Percentiles rank a stretch among this genome's conserved stretches.
Conservation (phyloP, 2,329 filamentous ascomycete genomes). For the Colletotrichum liriopes region DNA sequence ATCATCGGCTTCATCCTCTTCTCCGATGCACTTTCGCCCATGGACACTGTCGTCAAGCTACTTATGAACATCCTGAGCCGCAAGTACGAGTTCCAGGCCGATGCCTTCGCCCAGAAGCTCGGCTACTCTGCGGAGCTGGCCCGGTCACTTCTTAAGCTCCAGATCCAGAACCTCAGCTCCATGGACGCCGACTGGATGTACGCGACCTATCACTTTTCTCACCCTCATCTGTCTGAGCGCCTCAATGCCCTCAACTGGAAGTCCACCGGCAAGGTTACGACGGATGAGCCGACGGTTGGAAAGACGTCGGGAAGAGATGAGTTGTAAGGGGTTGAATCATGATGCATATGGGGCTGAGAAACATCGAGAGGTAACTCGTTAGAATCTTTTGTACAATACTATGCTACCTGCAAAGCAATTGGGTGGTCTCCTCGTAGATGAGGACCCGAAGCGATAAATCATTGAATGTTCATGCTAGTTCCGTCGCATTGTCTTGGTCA, state of each 20-base stretch:
- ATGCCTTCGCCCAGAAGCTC: slow-evolving; percentile 87
- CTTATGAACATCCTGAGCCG: slow-evolving; percentile 96
- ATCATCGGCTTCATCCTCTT: slow-evolving; percentile 98
- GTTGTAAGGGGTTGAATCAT: slow-evolving; percentile 65
- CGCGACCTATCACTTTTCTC: slow-evolving; percentile 98
- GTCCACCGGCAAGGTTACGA: slow-evolving; percentile 66
- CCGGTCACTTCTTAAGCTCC: slow-evolving; percentile 92
- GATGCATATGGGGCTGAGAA: neutral
- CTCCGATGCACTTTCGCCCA: slow-evolving; percentile 94
- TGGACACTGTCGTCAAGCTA: slow-evolving; percentile 95
- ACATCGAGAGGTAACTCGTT: neutral
- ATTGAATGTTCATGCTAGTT: neutral
- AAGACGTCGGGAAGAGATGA: slow-evolving; percentile 83
- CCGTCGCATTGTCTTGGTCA: neutral
- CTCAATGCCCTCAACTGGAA: slow-evolving; percentile 93
- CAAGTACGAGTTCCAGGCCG: slow-evolving; percentile 96
- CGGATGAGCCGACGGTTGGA: slow-evolving; percentile 64
- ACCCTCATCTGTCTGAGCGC: slow-evolving; percentile 95
- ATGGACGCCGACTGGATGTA: slow-evolving; percentile 99
- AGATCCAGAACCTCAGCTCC: slow-evolving; percentile 97
- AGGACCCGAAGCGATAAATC: slow-evolving; percentile 5
- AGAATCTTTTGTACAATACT: slow-evolving; percentile 15
- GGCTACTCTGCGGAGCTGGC: slow-evolving; percentile 90
- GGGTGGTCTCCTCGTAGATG: neutral
- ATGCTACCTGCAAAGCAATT: neutral